Evolutionary conservation across 2,329 filamentous ascomycete species (phyloP).

Genomic region (Colletotrichum phormii): DNA sequence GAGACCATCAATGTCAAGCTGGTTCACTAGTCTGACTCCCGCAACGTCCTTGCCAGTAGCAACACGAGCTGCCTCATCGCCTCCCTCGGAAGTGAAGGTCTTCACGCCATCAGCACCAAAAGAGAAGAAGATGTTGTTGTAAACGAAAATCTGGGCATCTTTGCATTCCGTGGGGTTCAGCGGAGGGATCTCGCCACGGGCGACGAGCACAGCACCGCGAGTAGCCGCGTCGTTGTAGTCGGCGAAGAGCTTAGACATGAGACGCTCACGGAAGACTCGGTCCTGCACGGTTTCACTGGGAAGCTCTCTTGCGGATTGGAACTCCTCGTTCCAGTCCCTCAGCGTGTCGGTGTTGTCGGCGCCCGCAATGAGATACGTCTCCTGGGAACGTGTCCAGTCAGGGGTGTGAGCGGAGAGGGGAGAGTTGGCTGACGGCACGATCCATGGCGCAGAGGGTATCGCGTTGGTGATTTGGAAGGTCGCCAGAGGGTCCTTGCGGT

Average conservation of each 20-base stretch:
- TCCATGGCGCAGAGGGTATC: slow-evolving; percentile 91
- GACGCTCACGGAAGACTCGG: slow-evolving; percentile 91
- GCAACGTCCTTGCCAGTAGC: slow-evolving; percentile 97
- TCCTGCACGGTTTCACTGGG: slow-evolving; percentile 95
- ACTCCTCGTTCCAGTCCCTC: slow-evolving; percentile 98
- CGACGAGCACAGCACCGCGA: slow-evolving; percentile 90
- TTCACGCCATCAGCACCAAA: slow-evolving; percentile 98
- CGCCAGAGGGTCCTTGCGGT: slow-evolving; percentile 85
- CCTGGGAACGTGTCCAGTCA: slow-evolving; percentile 90
- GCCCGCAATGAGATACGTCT: slow-evolving; percentile 89
- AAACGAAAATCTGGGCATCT: slow-evolving; percentile 98
- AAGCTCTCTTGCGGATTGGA: slow-evolving; percentile 95
- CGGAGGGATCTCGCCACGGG: slow-evolving; percentile 90
- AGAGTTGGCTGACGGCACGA: slow-evolving; percentile 78
- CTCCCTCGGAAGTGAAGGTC: slow-evolving; percentile 95
- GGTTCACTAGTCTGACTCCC: slow-evolving; percentile 94
- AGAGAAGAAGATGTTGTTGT: slow-evolving; percentile 99
- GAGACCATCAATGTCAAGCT: slow-evolving; percentile 92
- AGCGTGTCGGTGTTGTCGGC: slow-evolving; percentile 94
- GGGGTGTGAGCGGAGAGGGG: slow-evolving; percentile 77
- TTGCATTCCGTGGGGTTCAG: slow-evolving; percentile 92
- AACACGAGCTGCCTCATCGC: slow-evolving; percentile 94
- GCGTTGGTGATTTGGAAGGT: slow-evolving; percentile 97
- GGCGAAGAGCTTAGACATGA: slow-evolving; percentile 95
- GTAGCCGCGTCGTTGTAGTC: slow-evolving; percentile 98